phyloP scores from a whole-genome alignment of 768 basidiomycete species.

The Pulveroboletus frians region DNA sequence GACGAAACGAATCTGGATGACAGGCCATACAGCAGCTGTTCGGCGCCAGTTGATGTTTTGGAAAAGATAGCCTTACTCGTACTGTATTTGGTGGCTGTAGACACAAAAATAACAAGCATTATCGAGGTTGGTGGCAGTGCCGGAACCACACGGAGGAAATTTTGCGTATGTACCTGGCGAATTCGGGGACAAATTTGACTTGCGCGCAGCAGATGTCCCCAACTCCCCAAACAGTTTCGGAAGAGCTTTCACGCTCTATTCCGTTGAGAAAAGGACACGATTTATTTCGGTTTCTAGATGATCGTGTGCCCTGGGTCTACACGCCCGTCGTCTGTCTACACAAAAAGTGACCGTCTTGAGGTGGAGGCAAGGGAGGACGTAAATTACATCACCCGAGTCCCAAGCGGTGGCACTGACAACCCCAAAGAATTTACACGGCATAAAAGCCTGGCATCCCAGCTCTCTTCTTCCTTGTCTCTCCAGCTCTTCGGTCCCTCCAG shows the following conservation, averaged over 20 bases:
- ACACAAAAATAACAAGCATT: no score
- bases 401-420: slow-evolving; percentile 19
- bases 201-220: slow-evolving; percentile 8
- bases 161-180: background rate
- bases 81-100: no score
- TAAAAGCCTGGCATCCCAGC: slow-evolving; percentile 16
- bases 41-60: slow-evolving; percentile 37
- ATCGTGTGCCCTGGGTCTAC: background rate
- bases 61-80: slow-evolving; percentile 11
- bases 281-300: background rate
- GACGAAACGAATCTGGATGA: background rate
- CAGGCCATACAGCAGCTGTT: slow-evolving; percentile 37
- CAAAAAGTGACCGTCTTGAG: background rate
- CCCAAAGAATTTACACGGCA: slow-evolving; percentile 33
- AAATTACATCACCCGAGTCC: background rate
- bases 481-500: slow-evolving; percentile 28
- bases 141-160: background rate
- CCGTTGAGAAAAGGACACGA: background rate
- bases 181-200: background rate
- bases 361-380: background rate
- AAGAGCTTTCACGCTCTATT: background rate
- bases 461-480: slow-evolving; percentile 12
- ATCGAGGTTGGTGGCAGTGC: no score
- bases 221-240: slow-evolving; percentile 22
- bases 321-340: background rate